Evolutionary conservation across 257 asterid genomes (phyloP).

Genomic region (Agastache rugosa): DNA sequence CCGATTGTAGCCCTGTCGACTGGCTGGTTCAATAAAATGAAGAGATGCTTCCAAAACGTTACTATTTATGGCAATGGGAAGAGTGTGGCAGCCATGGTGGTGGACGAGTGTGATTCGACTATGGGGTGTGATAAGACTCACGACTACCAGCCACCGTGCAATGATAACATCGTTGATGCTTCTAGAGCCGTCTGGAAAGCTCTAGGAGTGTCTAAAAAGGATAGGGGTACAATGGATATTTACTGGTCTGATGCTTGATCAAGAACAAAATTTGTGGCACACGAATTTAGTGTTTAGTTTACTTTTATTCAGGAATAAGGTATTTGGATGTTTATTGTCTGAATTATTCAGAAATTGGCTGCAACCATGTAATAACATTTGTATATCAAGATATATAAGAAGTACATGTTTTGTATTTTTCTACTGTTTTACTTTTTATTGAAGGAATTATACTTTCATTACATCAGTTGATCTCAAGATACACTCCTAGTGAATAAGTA

Average conservation of each 20-base stretch:
- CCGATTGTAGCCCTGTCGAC: conserved; percentile 54
- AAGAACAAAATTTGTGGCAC: background rate
- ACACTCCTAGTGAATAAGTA: background rate
- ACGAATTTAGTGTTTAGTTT: background rate
- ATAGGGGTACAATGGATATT: conserved; percentile 40
- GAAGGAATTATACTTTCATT: too few relatives aligned
- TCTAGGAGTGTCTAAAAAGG: conserved; percentile 35
- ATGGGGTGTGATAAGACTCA: conserved; percentile 52
- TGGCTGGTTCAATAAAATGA: conserved; percentile 50
- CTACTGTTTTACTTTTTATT: background rate
- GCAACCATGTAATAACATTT: background rate
- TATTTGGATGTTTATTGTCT: background rate
- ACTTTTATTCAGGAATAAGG: background rate
- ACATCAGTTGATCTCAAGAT: background rate
- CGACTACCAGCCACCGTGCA: conserved; percentile 58
- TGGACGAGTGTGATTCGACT: conserved; percentile 54
- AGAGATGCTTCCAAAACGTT: conserved; percentile 45
- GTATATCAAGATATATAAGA: background rate
- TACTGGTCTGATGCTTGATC: conserved; percentile 43
- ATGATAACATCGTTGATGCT: conserved; percentile 49
- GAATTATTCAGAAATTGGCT: background rate
- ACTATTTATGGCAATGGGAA: conserved; percentile 45
- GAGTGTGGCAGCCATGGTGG: conserved; percentile 52
- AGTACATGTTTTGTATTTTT: background rate
- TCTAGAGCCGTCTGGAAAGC: conserved; percentile 59